These are phyloP conservation scores for Schizophyllum commune DNA, from an alignment of 1,284 basidiomycete genomes.

Conservation along the genomic window DNA sequence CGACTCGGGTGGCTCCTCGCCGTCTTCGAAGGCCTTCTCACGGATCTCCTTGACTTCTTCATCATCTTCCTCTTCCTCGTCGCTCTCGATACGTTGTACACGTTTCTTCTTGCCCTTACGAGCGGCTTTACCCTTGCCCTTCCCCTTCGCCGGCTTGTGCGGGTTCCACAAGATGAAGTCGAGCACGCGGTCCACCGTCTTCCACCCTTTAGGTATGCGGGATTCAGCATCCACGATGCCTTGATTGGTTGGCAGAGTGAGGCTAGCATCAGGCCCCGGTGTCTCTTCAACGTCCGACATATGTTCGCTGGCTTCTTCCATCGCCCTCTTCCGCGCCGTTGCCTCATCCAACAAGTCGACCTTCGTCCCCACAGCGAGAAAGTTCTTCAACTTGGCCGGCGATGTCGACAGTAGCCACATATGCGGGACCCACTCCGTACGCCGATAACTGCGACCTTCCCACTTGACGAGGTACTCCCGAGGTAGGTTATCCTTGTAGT, in stretches of 20 bases:
- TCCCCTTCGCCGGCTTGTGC: constrained; percentile 20
- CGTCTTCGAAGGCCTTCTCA: constrained; percentile 38
- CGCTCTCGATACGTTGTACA: constrained; percentile 17
- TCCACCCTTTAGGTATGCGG: constrained; percentile 68
- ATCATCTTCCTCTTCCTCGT: constrained; percentile 24
- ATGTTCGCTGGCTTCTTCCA: constrained; percentile 22
- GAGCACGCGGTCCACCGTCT: constrained; percentile 74
- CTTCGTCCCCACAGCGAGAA: constrained; percentile 62
- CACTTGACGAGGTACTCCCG: constrained; percentile 91
- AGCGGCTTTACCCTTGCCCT: constrained; percentile 16
- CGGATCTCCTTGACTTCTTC: constrained; percentile 27
- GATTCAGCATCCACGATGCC: constrained; percentile 49
- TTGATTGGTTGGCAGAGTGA: constrained; percentile 4
- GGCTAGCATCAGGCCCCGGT: background rate
- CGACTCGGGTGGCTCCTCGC: constrained; percentile 47
- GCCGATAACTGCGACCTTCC: constrained; percentile 66
- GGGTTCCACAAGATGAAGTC: constrained; percentile 63
- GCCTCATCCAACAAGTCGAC: constrained; percentile 55
- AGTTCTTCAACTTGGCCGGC: constrained; percentile 62
- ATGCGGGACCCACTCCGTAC: constrained; percentile 84
- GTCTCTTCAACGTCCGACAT: constrained; percentile 20
- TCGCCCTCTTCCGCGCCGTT: constrained; percentile 23
- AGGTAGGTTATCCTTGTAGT: constrained; percentile 57
- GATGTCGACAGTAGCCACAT: constrained; percentile 74
- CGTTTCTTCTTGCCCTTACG: constrained; percentile 11